Base-by-base conservation (phyloP, 129 eudicot species). In the Tagetes patula region DNA sequence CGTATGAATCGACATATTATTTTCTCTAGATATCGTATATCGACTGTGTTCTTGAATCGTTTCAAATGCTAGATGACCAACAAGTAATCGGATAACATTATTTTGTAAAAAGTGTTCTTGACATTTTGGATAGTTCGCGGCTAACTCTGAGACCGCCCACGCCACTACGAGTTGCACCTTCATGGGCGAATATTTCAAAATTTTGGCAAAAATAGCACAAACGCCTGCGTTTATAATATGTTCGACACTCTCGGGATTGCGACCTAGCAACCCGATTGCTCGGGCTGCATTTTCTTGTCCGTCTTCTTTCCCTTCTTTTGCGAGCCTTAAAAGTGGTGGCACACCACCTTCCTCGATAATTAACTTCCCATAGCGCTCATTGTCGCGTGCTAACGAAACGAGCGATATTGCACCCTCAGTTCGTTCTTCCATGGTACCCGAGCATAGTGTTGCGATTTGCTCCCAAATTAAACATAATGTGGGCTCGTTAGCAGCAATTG, bases 301-400 rank as follows among this genome's bases (percentile, higher is more conserved):
- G 33, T 83, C 88, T 13, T 71, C 45, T 31, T 75, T 73, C 6
- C 92, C 92, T 74, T 87, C 92, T 53, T 87, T 87, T 0, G 77
- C 85, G 33, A 87, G 71, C 32, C 75, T 77, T 49, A 87, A 20
- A 71, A 87, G 73, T 0, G 92, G 89, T 0, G 75, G 82, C 5
- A 87, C 82, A 0, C 89, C 92, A 8, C 92, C 92, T 71, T 87
- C 92, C 75, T 87, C 92, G 40, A 87, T 82, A 27, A 87, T 87
- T 13, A 87, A 48, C 55, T 79, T 87, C 48, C 87, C 87, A 34
- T 84, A 82, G 5, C 86, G 75, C 27, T 84, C 86, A 27, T 87
- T 87, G 46, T 87, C 91, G 0, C 86, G 72, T 1, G 92, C 88
- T 32, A 87, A 71, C 0, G 92, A 84, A 0, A 84, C 92, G 7